Evolutionary conservation across 176 grass and related monocot species (phyloP).

Genomic region (Musa beccarii): DNA sequence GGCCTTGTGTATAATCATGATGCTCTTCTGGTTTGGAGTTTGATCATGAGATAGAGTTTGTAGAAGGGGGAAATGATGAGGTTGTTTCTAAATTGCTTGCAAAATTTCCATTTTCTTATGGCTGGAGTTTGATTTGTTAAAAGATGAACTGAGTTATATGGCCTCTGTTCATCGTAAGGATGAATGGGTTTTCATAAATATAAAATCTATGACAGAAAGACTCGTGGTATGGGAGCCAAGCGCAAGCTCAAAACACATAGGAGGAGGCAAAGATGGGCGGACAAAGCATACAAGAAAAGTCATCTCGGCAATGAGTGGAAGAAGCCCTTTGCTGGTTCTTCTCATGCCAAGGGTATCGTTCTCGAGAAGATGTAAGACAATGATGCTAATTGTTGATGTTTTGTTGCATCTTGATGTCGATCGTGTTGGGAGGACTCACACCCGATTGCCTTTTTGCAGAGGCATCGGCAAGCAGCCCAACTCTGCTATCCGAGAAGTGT

Average conservation of each 20-base stretch:
- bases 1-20: too few species aligned
- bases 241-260: constrained; percentile 17
- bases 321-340: constrained; percentile 16
- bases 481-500: constrained; percentile 17
- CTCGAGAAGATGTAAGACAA: constrained; percentile 14
- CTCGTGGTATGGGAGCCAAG: constrained; percentile 13
- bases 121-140: neutral
- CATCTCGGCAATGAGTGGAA: constrained; percentile 17
- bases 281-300: neutral
- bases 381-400: neutral
- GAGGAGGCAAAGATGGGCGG: constrained; percentile 12
- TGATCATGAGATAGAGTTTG: too few species aligned
- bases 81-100: too few species aligned
- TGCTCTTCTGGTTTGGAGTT: too few species aligned
- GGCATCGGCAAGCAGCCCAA: constrained; percentile 15
- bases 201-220: neutral
- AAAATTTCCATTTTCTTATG: too few species aligned
- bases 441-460: neutral
- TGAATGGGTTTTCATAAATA: neutral
- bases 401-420: too few species aligned
- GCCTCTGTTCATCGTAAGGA: neutral
- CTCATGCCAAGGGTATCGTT: constrained; percentile 17
- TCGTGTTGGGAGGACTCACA: too few species aligned
- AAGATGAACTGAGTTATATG: neutral
- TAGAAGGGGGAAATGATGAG: too few species aligned